Evolutionary conservation across 371 early-diverging fungal genomes (phyloP), one percentile per base, ranked within the genome.

Genomic region (Mortierella sp.): DNA sequence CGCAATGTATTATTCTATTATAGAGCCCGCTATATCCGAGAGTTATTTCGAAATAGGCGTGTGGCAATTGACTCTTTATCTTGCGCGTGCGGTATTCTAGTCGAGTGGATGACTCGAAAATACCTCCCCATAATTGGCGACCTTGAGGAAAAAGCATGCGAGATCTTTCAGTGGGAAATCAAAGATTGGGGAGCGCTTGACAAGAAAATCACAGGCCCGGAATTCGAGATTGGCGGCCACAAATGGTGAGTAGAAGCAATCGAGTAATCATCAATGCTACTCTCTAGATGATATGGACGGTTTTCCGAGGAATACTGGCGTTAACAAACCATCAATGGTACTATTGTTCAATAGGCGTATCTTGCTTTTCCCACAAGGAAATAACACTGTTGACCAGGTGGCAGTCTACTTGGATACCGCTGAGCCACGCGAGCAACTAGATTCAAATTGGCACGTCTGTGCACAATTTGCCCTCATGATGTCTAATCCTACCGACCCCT

Each of bases 341-440:
- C 36, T 10, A 21, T 19, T 2, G 43, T 40, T 19, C 36, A 7
- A 13, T 69, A 94, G 96, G 97, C 88, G 94, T 64, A 88, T 97
- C 33, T 85, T 98, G 9, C 84, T 97, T 19, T 98, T 97, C 84
- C 97, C 98, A 28, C 89, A 85, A 64, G 98, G 98, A 43, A 98
- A 98, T 86, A 88, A 91, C 45, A 87, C 87, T 33, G 60, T 58
- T 2, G 95, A 96, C 38, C 83, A 77, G 0, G 77, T 94, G 15
- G 94, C 98, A 3, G 86, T 93, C 40, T 98, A 96, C 84, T 76
- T 97, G 48, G 97, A 97, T 75, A 91, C 91, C 72, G 89, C 94
- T 57, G 93, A 96, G 70, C 91, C 86, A 38, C 84, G 87, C 60
- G 84, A 77, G 50, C 85, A 83, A 45, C 78, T 77, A 57, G 76